Base-by-base conservation (phyloP, 345 rosid species). In the Citrus reticulata region DNA sequence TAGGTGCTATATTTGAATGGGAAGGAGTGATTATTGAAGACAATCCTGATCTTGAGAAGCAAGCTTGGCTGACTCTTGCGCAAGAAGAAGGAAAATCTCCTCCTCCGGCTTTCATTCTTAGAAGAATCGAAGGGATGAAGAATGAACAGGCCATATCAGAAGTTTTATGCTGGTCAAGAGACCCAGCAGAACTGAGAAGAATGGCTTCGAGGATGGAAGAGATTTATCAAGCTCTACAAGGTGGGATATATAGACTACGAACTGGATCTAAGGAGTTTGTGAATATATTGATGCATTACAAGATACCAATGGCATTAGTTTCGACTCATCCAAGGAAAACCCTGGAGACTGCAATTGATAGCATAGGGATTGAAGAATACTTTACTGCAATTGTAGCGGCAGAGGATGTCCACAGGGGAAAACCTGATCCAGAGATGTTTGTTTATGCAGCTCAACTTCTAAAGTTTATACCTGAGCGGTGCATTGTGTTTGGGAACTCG, bases 371-470 rank as follows among this genome's bases (percentile, higher is more conserved):
- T 4, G 88, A 84, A 37, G 92, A 89, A 66, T 87, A 80, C 85
- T 94, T 96, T 85, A 91, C 78, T 55, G 98, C 86, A 32, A 84
- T 90, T 39, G 91, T 93, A n/a, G 90, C 98, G 0, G 93, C 98
- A 3, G 99, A 94, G 83, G 99, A 96, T 80, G 97, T 91, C 70
- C 75, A 90, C 75, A 84, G 99, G 81, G 99, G 98, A 58, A 96
- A 91, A 81, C 98, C 99, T 0, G 99, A 96, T 80, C 97, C 99
- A 0, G 99, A 96, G 89, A 96, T 94, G 99, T 94, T 89, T 35
- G 61, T 84, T 4, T 93, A 92, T 4, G 98, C 98, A 4, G 91
- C 98, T 24, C 97, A 96, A 87, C 93, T 93, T 76, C 91, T 96
- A 57, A 85, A 93, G 34, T 90, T 94, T 66, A 92, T 93, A 79